Evolutionary conservation across 495 filamentous ascomycete species (phyloP).

Genomic region (Penicillium tannophilum): DNA sequence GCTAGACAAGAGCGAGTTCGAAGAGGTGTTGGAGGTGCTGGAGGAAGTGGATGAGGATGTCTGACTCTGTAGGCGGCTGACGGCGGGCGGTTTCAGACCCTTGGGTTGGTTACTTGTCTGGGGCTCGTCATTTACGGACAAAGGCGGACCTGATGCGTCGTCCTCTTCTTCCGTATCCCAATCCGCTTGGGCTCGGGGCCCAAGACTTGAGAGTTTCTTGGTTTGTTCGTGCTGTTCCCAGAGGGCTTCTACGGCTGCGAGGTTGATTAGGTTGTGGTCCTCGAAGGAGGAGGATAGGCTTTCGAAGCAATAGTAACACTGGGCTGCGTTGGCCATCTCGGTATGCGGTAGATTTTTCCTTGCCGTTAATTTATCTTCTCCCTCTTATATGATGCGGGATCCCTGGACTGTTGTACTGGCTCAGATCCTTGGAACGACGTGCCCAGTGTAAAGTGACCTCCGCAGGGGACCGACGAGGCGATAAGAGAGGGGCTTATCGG

Average conservation of each 20-base stretch:
- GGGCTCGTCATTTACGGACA: conserved; percentile 25
- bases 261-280: conserved; percentile 55
- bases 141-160: conserved; percentile 15
- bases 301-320: conserved; percentile 94
- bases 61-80: conserved; percentile 39
- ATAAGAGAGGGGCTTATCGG: conserved; percentile 8
- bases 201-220: conserved; percentile 40
- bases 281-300: conserved; percentile 67
- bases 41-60: conserved; percentile 49
- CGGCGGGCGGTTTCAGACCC: conserved; percentile 33
- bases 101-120: conserved; percentile 20
- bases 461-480: background rate
- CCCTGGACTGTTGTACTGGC: background rate
- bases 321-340: conserved; percentile 76
- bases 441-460: no score
- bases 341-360: background rate
- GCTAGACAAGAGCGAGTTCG: conserved; percentile 39
- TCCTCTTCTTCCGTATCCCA: conserved; percentile 3
- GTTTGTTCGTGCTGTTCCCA: conserved; percentile 60
- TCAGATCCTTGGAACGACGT: no score
- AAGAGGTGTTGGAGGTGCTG: conserved; percentile 45
- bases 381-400: no score
- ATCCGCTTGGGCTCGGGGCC: conserved; percentile 27
- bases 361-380: background rate
- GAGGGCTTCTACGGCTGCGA: conserved; percentile 69